Conservation (phyloP, 164 flowering plant genomes). For the Aristolochia fimbriata region DNA sequence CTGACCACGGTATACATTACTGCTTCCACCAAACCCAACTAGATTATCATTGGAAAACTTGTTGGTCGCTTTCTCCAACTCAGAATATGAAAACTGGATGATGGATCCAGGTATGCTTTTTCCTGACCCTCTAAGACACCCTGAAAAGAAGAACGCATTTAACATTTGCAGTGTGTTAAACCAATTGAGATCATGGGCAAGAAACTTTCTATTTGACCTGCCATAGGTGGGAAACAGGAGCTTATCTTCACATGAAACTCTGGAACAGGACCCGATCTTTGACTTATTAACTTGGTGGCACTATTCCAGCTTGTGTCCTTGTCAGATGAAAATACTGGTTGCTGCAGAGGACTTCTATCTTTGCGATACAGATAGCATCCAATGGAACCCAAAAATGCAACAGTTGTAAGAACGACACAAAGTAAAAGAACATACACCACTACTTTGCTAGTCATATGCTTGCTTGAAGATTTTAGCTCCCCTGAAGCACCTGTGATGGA, state of each 20-base stretch:
- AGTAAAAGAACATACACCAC: slow-evolving; percentile 47
- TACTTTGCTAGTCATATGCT: slow-evolving; percentile 37
- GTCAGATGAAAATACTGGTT: slow-evolving; percentile 45
- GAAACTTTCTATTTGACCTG: slow-evolving; percentile 31
- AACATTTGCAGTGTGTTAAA: too few relatives aligned
- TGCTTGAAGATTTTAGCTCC: slow-evolving; percentile 25
- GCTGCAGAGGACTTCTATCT: slow-evolving; percentile 34
- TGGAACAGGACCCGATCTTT: slow-evolving; percentile 27
- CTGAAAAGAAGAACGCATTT: slow-evolving; percentile 29
- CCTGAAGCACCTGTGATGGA: slow-evolving; percentile 28
- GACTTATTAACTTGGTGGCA: slow-evolving; percentile 56
- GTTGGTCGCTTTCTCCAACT: slow-evolving; percentile 71
- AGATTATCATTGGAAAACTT: slow-evolving; percentile 61
- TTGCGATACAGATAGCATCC: slow-evolving; percentile 44
- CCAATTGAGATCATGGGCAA: neutral
- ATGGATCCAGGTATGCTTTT: slow-evolving; percentile 44
- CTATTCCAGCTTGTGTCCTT: slow-evolving; percentile 68
- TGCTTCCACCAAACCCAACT: slow-evolving; percentile 87
- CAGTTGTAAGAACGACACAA: slow-evolving; percentile 46
- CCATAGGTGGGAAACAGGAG: slow-evolving; percentile 25
- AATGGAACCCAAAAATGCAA: slow-evolving; percentile 51
- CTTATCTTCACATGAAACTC: slow-evolving; percentile 21
- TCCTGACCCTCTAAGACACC: slow-evolving; percentile 44
- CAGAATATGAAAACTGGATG: slow-evolving; percentile 53
- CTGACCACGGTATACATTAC: slow-evolving; percentile 74